phyloP scores from a whole-genome alignment of 75 land plant genomes.

The Cryptomeria japonica region DNA sequence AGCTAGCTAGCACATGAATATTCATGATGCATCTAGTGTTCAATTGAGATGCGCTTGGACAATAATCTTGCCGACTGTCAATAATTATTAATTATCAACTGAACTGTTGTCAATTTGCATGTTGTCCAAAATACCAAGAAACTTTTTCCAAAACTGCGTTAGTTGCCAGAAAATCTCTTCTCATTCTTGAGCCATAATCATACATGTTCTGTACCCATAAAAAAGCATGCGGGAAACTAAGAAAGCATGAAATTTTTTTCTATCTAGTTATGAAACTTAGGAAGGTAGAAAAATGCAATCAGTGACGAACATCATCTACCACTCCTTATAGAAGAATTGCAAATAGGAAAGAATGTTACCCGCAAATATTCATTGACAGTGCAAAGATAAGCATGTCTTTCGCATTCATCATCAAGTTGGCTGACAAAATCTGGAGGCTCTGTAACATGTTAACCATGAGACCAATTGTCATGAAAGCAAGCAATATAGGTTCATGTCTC shows the following conservation, averaged over 20 bases:
- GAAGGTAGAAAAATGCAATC: neutral
- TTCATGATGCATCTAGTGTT: neutral
- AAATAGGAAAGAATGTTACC: neutral
- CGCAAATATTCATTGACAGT: neutral
- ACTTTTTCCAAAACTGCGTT: constrained; percentile 4
- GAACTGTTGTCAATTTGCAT: neutral
- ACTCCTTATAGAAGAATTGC: neutral
- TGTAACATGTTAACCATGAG: neutral
- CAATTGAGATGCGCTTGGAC: neutral
- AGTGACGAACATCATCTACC: neutral
- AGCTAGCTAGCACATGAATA: neutral
- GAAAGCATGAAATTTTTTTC: neutral
- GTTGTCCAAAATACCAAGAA: constrained; percentile 1
- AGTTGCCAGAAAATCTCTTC: constrained; percentile 9
- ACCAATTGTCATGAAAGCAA: neutral
- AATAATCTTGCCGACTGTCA: too few species aligned
- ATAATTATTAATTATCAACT: neutral
- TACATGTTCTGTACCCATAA: neutral
- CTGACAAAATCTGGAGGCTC: neutral
- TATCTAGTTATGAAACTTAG: neutral
- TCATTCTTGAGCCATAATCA: neutral
- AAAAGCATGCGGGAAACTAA: neutral
- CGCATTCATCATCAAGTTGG: constrained; percentile 1
- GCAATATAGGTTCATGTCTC: neutral
- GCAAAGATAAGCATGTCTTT: constrained; percentile 7